Base-by-base conservation (phyloP, 805 yeast species). In the Lipomyces starkeyi region DNA sequence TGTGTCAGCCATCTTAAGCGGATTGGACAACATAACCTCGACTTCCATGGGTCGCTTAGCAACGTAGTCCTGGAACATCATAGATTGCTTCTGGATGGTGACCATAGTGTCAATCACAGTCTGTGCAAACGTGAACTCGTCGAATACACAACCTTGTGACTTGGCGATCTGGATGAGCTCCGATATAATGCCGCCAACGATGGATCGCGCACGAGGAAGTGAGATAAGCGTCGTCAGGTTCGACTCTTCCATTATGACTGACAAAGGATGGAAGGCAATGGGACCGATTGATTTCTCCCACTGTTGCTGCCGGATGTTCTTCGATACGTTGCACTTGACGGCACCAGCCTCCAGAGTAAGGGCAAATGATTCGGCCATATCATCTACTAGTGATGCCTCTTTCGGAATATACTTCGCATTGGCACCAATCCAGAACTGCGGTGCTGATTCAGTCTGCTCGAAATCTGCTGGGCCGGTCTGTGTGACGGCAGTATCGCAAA, bases 11-110 rank as follows among this genome's bases (percentile, higher is more conserved):
- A 84, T 80, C 20, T 77, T 77, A 62, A 89, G 73, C 0, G 89
- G 82, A 73, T 88, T 90, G 3, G 94, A 93, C 61, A 90, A 79
- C 68, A 91, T 88, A 27, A 85, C 89, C 74, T 90, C 93, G 35
- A 87, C 77, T 77, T 91, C 96, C 71, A 90, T 84, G 59, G 87
- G 87, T 74, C 32, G 87, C 86, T 74, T 61, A 8, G 74, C 69
- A 2, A 61, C 32, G 53, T 56, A 71, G 35, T 71, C 74, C 43
- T 71, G 73, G 56, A 63, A 71, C 73, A 70, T 63, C 65, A 59
- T 70, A 3, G 73, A 67, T 14, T 71, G 72, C 58, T 64, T 63
- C 20, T 35, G 14, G 32, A 52, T n/a, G 14, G 65, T 61, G 22
- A 62, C 58, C 5, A 61, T 47, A 9, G 34, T 11, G 34, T 58